Conservation (phyloP, 768 basidiomycete genomes). For the Russula foetens region DNA sequence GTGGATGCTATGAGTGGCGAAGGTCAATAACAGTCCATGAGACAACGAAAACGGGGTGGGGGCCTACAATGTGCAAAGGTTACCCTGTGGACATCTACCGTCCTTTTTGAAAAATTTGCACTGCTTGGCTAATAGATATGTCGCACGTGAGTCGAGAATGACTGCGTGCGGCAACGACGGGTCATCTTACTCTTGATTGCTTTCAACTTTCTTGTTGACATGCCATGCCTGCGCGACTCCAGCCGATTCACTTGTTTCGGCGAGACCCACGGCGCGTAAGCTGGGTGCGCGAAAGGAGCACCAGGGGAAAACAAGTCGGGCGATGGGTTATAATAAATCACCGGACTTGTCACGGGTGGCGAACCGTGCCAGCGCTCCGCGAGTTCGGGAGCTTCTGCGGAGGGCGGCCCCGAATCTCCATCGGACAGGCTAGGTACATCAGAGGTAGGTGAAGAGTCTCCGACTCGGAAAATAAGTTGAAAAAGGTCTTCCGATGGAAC, state of each 20-base stretch:
- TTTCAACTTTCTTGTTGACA: slow-evolving; percentile 14
- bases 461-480: slow-evolving; percentile 4
- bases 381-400: slow-evolving; percentile 14
- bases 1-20: slow-evolving; percentile 6
- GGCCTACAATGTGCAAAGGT: slow-evolving; percentile 18
- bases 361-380: slow-evolving; percentile 16
- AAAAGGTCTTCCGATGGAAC: not conserved
- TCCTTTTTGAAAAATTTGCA: slow-evolving; percentile 19
- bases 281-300: slow-evolving; percentile 1
- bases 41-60: not conserved
- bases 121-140: slow-evolving; percentile 10
- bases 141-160: not conserved
- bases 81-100: slow-evolving; percentile 16
- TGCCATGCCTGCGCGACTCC: slow-evolving; percentile 3
- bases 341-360: slow-evolving; percentile 1
- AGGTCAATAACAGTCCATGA: not conserved
- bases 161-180: not conserved
- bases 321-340: slow-evolving; percentile 4
- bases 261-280: not conserved
- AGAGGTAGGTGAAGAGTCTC: not conserved
- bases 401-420: slow-evolving; percentile 14
- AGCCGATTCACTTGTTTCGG: not conserved
- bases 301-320: slow-evolving; percentile 7
- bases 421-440: slow-evolving; percentile 18
- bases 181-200: slow-evolving; percentile 16